Percentiles rank a stretch among this genome's conserved stretches.
phyloP scores from a whole-genome alignment of 163 green algal genomes.

The Volvox carteri region DNA sequence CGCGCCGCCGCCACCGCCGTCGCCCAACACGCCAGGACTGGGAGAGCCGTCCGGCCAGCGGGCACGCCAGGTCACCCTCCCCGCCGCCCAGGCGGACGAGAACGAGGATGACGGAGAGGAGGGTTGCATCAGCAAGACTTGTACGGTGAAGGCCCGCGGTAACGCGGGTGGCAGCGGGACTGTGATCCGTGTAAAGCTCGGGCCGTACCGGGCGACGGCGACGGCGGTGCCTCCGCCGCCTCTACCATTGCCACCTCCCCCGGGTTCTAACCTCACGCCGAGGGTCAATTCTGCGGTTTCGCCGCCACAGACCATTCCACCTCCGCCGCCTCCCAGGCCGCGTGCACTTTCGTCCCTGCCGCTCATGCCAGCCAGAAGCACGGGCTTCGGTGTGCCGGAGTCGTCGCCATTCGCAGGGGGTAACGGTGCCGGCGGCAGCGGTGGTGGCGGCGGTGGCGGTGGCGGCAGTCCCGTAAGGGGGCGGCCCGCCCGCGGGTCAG shows the following conservation, averaged over 20 bases:
- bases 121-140: background rate
- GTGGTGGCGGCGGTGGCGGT: background rate
- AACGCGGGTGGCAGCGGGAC: background rate
- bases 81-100: background rate
- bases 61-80: background rate
- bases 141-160: background rate
- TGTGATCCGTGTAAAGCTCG: background rate
- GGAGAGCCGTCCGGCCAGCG: background rate
- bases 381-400: background rate
- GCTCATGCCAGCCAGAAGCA: background rate
- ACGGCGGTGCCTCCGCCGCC: background rate
- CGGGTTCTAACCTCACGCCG: background rate
- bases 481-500: background rate
- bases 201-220: too few species aligned
- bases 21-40: background rate
- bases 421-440: too few species aligned
- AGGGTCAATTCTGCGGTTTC: background rate
- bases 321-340: background rate
- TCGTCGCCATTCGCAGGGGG: too few species aligned
- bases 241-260: background rate
- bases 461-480: background rate
- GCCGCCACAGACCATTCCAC: background rate
- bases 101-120: background rate
- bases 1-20: slow-evolving; percentile 6
- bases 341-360: background rate